These are phyloP conservation scores for Thuja plicata DNA, from an alignment of 83 land plant genomes.

Conservation along the genomic window DNA sequence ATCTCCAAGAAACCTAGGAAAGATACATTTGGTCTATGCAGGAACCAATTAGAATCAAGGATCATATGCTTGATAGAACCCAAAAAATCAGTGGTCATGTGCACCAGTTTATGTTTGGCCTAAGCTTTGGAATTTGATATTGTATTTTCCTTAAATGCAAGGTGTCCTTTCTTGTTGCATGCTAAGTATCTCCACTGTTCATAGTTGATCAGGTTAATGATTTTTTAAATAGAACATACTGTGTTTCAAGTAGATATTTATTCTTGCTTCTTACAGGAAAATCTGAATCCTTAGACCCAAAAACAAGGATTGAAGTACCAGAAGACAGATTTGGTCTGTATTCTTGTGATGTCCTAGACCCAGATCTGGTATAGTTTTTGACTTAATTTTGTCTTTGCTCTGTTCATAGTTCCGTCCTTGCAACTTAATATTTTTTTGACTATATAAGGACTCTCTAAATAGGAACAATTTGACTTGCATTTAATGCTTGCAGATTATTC, in stretches of 20 bases:
- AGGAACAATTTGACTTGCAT: neutral
- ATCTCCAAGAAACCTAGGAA: neutral
- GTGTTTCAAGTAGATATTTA: neutral
- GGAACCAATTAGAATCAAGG: neutral
- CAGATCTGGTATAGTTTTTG: constrained; percentile 53
- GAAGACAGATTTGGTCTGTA: constrained; percentile 70
- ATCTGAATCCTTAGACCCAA: constrained; percentile 56
- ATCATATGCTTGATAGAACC: neutral
- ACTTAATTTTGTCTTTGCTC: constrained; percentile 3
- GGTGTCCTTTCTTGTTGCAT: neutral
- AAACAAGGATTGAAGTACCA: constrained; percentile 60
- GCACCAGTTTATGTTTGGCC: neutral
- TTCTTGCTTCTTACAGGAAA: constrained; percentile 32
- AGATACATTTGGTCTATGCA: neutral
- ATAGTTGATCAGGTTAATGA: neutral
- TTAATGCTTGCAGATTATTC: constrained; percentile 50
- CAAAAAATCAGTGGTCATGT: neutral
- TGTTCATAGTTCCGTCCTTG: neutral
- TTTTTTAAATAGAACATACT: neutral
- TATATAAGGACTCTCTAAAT: neutral
- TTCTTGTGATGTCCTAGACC: constrained; percentile 80
- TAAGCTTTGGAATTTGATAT: neutral
- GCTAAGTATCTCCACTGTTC: neutral
- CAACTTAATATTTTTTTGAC: neutral
- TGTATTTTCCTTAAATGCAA: neutral